Evolutionary conservation across 768 basidiomycete genomes (phyloP).

Genomic region (Boletus rubropictus): DNA sequence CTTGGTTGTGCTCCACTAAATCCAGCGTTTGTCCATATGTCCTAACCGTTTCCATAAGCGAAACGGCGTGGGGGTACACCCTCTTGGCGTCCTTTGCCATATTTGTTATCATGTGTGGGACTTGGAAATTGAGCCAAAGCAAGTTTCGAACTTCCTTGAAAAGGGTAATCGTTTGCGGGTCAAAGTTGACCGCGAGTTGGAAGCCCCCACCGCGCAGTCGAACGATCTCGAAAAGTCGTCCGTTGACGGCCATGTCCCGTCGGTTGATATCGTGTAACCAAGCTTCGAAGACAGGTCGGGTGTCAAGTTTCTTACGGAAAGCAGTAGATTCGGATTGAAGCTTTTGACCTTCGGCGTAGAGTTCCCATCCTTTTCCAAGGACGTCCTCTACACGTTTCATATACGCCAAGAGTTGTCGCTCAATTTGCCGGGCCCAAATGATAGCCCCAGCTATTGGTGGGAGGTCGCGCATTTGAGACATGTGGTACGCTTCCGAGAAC

Average conservation of each 20-base stretch:
- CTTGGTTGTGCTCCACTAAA: slow-evolving; percentile 83
- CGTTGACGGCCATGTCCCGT: slow-evolving; percentile 86
- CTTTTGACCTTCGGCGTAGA: slow-evolving; percentile 98
- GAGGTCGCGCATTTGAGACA: slow-evolving; percentile 97
- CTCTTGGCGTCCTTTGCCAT: slow-evolving; percentile 98
- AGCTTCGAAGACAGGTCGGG: slow-evolving; percentile 88
- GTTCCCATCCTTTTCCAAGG: slow-evolving; percentile 95
- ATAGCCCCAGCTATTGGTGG: slow-evolving; percentile 98
- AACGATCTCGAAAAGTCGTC: slow-evolving; percentile 89
- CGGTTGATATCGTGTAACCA: slow-evolving; percentile 96
- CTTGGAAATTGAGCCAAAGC: slow-evolving; percentile 92
- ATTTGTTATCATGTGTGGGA: slow-evolving; percentile 90
- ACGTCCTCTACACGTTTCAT: slow-evolving; percentile 99
- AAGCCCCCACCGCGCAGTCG: slow-evolving; percentile 65
- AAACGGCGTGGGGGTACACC: slow-evolving; percentile 97
- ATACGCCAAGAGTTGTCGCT: slow-evolving; percentile 89
- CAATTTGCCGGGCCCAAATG: slow-evolving; percentile 99
- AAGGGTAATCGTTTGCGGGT: slow-evolving; percentile 94
- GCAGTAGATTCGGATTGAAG: slow-evolving; percentile 86
- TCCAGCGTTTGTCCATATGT: slow-evolving; percentile 95
- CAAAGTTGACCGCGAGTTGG: slow-evolving; percentile 94
- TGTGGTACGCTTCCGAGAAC: slow-evolving; percentile 91
- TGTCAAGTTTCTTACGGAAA: slow-evolving; percentile 95
- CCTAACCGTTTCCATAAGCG: slow-evolving; percentile 97
- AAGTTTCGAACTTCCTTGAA: slow-evolving; percentile 98